Evolutionary conservation across 2,329 filamentous ascomycete genomes (phyloP), one percentile per base, ranked within the genome.

Genomic region (Aureobasidium zeae): DNA sequence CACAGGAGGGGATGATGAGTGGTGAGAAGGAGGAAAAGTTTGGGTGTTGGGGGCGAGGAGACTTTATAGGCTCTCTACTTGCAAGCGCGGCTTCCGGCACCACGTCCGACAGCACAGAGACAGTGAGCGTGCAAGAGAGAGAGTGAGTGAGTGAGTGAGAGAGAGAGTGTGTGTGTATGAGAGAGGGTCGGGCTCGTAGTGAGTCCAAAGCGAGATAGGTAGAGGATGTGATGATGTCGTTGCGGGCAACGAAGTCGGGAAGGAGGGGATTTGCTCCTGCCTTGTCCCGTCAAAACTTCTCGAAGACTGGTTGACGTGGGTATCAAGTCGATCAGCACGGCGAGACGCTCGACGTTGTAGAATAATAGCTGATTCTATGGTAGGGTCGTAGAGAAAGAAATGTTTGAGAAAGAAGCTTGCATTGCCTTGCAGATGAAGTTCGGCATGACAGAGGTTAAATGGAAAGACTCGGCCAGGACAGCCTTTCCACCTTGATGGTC

Each of bases 401-500:
- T 29, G 13, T 30, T 34, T 25, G 34, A 11, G 24, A 9, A 4
- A 34, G 30, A 34, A 25, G 29, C 13, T 26, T 8, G n/a, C n/a
- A n/a, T n/a, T n/a, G n/a, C n/a, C n/a, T n/a, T 25, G 12, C 12
- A 12, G 24, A 7, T 25, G 24, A 25, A 12, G 24, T 7, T 7
- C 12, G 24, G 7, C 24, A 25, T 25, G 24, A 25, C 24, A 7
- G 7, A 7, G 24, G 12, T 25, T 25, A 12, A 25, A 25, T 7
- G n/a, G n/a, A n/a, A n/a, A n/a, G n/a, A n/a, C n/a, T n/a, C n/a
- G 12, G 7, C n/a, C n/a, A n/a, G n/a, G n/a, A n/a, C n/a, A n/a
- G n/a, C n/a, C n/a, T n/a, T 24, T 44, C 24, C 11, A 44, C 39
- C 39, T 44, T 44, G 39, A 44, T 44, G 39, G 39, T 35, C n/a